phyloP scores from a whole-genome alignment of 1,139 yeast species.

The Yamadazyma aaseri region DNA sequence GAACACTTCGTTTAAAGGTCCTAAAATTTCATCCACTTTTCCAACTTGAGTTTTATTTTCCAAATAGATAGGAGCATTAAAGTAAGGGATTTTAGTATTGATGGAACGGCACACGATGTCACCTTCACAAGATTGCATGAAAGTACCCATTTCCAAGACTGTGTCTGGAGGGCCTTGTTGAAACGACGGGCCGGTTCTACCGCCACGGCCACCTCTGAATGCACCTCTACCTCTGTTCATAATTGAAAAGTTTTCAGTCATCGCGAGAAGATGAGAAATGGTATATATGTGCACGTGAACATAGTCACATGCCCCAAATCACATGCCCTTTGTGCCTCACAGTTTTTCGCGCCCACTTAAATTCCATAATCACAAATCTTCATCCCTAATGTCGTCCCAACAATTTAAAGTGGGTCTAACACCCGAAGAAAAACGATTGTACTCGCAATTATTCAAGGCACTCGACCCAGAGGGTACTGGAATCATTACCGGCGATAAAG shows the following conservation, averaged over 20 bases:
- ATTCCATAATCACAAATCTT: too few species aligned
- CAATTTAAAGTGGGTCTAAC: conserved; percentile 57
- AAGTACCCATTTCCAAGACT: conserved; percentile 92
- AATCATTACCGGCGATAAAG: conserved; percentile 84
- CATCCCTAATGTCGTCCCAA: conserved; percentile 12
- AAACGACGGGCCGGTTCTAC: conserved; percentile 53
- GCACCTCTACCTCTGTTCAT: conserved; percentile 74
- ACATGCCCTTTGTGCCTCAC: too few species aligned
- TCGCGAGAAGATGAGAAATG: conserved; percentile 3
- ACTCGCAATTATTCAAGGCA: conserved; percentile 70
- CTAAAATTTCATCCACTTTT: conserved; percentile 96
- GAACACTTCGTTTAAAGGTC: conserved; percentile 94
- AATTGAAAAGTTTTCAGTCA: conserved; percentile 5
- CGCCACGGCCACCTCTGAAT: conserved; percentile 66
- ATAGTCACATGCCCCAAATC: too few species aligned
- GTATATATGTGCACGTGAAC: too few species aligned
- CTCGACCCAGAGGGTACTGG: conserved; percentile 82
- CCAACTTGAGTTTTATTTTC: conserved; percentile 96
- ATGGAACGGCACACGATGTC: conserved; percentile 96
- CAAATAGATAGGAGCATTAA: conserved; percentile 96
- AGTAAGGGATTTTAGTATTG: conserved; percentile 92
- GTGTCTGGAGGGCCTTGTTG: conserved; percentile 92
- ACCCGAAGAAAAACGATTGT: conserved; percentile 73
- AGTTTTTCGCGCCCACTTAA: too few species aligned
- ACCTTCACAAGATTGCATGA: conserved; percentile 92